phyloP scores from a whole-genome alignment of 2,329 filamentous ascomycete species.

The Rutstroemia sp. region DNA sequence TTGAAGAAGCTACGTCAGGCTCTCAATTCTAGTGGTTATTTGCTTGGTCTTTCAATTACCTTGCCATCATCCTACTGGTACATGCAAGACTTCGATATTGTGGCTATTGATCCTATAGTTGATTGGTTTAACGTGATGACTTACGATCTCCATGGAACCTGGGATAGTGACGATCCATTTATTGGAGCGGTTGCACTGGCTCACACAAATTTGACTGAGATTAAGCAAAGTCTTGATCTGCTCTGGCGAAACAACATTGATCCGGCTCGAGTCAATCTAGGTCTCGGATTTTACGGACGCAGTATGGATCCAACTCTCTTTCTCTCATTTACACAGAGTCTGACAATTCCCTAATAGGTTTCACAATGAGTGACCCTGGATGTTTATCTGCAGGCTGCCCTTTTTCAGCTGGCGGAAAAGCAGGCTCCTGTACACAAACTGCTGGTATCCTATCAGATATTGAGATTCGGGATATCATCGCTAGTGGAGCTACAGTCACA shows the following conservation, averaged over 20 bases:
- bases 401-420: too few relatives aligned
- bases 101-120: not conserved
- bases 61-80: not conserved
- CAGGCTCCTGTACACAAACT: too few relatives aligned
- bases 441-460: too few relatives aligned
- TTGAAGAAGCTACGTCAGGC: slow-evolving; percentile 8
- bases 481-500: too few relatives aligned
- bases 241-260: slow-evolving; percentile 39
- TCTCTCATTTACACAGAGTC: too few relatives aligned
- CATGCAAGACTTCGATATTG: not conserved
- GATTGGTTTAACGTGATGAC: not conserved
- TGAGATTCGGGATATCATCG: too few relatives aligned
- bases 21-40: not conserved
- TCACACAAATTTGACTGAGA: slow-evolving; percentile 43
- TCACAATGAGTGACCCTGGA: too few relatives aligned
- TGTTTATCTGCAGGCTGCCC: too few relatives aligned
- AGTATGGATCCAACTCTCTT: too few relatives aligned
- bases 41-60: not conserved
- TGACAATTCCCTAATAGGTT: too few relatives aligned
- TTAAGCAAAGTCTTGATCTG: slow-evolving; percentile 34
- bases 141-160: slow-evolving; percentile 26
- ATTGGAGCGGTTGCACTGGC: slow-evolving; percentile 29
- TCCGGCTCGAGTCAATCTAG: slow-evolving; percentile 36
- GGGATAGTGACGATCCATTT: slow-evolving; percentile 7
- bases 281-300: slow-evolving; percentile 39